Conservation (phyloP, 2,329 filamentous ascomycete species). For the Neofusicoccum laricinum region DNA sequence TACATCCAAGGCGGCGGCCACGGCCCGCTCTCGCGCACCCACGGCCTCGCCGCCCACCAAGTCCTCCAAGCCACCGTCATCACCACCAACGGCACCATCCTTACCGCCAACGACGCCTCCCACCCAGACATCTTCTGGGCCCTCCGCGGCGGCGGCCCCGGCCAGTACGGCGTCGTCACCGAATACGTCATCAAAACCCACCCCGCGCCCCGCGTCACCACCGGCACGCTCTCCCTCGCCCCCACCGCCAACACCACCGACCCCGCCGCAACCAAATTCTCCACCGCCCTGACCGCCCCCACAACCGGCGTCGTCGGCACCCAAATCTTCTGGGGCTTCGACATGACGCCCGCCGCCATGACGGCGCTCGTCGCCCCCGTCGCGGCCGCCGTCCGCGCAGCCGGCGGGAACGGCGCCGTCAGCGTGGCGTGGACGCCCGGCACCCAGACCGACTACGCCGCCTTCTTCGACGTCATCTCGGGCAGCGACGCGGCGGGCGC, state of each 20-base stretch:
- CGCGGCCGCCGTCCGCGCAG: conserved; percentile 5
- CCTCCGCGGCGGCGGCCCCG: conserved; percentile 25
- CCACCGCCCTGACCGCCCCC: conserved; percentile 28
- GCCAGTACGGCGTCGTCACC: conserved; percentile 21
- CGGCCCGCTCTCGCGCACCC: conserved; percentile 11
- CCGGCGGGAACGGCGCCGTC: neutral
- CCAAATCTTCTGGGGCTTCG: conserved; percentile 28
- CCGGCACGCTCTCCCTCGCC: neutral
- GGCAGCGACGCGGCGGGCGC: conserved; percentile 28
- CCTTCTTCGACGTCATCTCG: conserved; percentile 29
- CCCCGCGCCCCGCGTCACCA: conserved; percentile 19
- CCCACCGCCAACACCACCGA: too few species aligned
- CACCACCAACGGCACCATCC: conserved; percentile 31
- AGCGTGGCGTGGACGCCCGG: conserved; percentile 17
- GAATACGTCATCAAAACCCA: conserved; percentile 33
- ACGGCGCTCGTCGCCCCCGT: conserved; percentile 21
- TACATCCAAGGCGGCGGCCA: conserved; percentile 33
- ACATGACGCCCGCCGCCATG: conserved; percentile 23
- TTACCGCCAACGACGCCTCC: conserved; percentile 32
- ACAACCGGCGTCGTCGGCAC: conserved; percentile 28
- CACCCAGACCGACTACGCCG: conserved; percentile 27
- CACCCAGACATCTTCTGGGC: conserved; percentile 36
- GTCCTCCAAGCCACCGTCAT: conserved; percentile 35
- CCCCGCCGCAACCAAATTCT: conserved; percentile 26
- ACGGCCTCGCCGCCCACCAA: conserved; percentile 34